Conservation (phyloP, 1,284 basidiomycete species). For the Wallemia hederae region DNA sequence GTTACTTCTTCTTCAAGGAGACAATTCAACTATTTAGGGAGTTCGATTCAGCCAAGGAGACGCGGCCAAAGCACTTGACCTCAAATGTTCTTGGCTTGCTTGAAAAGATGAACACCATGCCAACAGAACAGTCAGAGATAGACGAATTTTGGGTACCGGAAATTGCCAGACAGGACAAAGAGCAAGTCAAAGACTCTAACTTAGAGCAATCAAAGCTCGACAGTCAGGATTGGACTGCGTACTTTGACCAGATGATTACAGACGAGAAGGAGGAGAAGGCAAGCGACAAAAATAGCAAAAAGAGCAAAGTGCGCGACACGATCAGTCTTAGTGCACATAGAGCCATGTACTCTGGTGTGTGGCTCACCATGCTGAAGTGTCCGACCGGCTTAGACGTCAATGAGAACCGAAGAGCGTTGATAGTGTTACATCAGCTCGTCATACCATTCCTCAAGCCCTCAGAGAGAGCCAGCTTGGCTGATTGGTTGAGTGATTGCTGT, state of each 20-base stretch:
- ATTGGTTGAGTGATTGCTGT: constrained; percentile 71
- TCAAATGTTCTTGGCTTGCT: constrained; percentile 45
- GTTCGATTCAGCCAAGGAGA: constrained; percentile 7
- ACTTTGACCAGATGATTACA: constrained; percentile 15
- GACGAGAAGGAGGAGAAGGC: constrained; percentile 24
- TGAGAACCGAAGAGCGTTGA: constrained; percentile 31
- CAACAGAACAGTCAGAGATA: constrained; percentile 39
- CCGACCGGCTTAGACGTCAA: constrained; percentile 20
- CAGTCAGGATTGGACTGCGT: constrained; percentile 17
- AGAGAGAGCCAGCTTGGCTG: constrained; percentile 48
- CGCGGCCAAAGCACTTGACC: constrained; percentile 19
- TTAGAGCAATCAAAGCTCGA: constrained; percentile 8
- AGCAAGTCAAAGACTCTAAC: constrained; percentile 8
- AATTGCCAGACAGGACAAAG: constrained; percentile 16
- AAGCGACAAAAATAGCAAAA: constrained; percentile 7
- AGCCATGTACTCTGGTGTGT: constrained; percentile 44
- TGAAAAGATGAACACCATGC: constrained; percentile 50
- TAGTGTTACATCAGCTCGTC: constrained; percentile 53
- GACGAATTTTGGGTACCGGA: constrained; percentile 63
- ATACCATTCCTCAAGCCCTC: constrained; percentile 51
- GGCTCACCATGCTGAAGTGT: constrained; percentile 39
- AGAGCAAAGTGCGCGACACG: constrained; percentile 19
- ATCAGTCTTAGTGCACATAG: constrained; percentile 41
- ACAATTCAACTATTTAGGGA: constrained; percentile 24
- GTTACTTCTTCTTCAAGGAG: constrained; percentile 78